Conservation (phyloP, 768 basidiomycete genomes). For the Russula emetica region DNA sequence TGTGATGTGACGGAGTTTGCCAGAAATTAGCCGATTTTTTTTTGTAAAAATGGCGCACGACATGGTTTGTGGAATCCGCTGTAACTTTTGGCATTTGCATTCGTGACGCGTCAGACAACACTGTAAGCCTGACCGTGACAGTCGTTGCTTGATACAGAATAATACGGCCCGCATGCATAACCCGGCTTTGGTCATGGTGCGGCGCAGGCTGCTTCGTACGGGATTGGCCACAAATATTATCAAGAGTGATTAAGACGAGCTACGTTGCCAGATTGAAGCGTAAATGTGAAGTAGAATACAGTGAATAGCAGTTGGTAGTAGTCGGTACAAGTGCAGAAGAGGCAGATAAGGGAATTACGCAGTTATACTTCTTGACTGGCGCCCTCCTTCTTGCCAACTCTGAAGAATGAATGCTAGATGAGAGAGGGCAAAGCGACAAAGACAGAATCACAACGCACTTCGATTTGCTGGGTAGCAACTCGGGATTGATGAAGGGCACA, state of each 20-base stretch:
- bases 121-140: too few species aligned
- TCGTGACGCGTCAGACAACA: too few species aligned
- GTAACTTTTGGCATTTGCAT: too few species aligned
- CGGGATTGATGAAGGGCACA: conserved; percentile 54
- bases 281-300: conserved; percentile 17
- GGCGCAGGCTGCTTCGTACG: neutral
- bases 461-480: conserved; percentile 48
- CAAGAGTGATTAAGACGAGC: neutral
- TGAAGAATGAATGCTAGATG: neutral
- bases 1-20: too few species aligned
- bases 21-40: too few species aligned
- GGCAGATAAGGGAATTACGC: neutral
- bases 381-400: conserved; percentile 46
- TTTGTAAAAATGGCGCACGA: too few species aligned
- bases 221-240: neutral
- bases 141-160: too few species aligned
- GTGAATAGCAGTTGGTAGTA: conserved; percentile 5
- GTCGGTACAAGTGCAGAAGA: conserved; percentile 8
- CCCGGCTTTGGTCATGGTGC: neutral
- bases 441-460: conserved; percentile 24
- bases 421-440: neutral
- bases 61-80: too few species aligned
- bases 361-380: conserved; percentile 41
- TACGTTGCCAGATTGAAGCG: neutral
- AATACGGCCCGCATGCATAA: neutral